Percentiles rank a stretch among this genome's conserved stretches.
Conservation (phyloP, 352 stramenopile genomes). For the Phytopythium aichiense region DNA sequence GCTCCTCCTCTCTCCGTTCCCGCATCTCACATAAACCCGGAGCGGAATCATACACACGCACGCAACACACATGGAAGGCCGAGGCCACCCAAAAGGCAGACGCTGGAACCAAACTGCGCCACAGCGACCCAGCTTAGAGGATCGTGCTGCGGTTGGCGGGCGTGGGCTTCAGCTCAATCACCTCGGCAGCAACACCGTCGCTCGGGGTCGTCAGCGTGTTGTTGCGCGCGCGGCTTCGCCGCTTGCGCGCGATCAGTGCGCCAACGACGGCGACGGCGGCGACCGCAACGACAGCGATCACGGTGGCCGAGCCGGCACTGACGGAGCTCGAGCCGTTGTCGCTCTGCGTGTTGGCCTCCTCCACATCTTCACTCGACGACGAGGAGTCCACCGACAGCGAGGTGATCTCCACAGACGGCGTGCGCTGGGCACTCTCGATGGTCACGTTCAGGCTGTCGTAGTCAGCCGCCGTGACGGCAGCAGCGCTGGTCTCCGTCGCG, state of each 20-base stretch:
- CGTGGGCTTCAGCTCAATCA: constrained; percentile 35
- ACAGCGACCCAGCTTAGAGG: constrained; percentile 17
- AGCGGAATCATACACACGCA: constrained; percentile 1
- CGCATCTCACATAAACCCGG: neutral
- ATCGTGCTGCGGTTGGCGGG: constrained; percentile 38
- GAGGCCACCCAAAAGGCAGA: neutral
- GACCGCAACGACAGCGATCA: constrained; percentile 12
- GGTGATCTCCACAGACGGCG: constrained; percentile 9
- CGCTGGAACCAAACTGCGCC: neutral
- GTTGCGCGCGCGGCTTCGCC: constrained; percentile 7
- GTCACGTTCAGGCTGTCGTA: neutral
- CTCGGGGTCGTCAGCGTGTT: constrained; percentile 9
- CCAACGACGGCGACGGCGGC: constrained; percentile 34
- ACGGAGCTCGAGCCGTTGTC: constrained; percentile 1
- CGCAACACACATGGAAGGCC: constrained; percentile 1
- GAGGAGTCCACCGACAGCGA: constrained; percentile 7
- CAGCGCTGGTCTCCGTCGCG: neutral
- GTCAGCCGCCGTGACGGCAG: neutral
- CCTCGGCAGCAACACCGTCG: neutral
- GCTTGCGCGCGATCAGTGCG: constrained; percentile 19
- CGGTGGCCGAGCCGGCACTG: neutral
- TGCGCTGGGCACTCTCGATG: neutral
- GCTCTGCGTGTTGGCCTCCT: constrained; percentile 29
- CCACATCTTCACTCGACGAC: constrained; percentile 13
- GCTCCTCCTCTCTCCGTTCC: neutral